Conservation (phyloP, 2,329 filamentous ascomycete species). For the Cladosporium sp. region DNA sequence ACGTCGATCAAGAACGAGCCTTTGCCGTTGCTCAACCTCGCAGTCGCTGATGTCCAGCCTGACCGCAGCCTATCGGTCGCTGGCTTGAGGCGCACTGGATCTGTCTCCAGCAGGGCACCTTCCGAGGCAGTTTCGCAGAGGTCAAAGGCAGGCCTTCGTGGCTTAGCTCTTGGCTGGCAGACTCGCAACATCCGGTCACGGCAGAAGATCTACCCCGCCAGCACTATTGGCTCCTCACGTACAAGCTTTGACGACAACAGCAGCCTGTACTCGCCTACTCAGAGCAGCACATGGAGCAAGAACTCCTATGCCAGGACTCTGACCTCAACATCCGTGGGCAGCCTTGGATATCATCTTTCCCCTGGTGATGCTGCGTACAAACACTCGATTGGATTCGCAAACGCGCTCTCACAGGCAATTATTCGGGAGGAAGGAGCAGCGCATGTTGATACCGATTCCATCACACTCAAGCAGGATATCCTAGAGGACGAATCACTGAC, state of each 20-base stretch:
- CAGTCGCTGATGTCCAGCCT: conserved; percentile 16
- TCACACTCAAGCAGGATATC: conserved; percentile 45
- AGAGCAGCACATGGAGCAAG: conserved; percentile 93
- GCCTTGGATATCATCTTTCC: conserved; percentile 74
- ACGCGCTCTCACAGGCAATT: conserved; percentile 92
- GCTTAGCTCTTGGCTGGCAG: conserved; percentile 70
- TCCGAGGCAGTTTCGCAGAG: conserved; percentile 74
- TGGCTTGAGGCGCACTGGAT: conserved; percentile 75
- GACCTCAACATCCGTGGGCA: conserved; percentile 89
- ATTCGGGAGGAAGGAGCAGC: conserved; percentile 78
- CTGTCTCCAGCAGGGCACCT: conserved; percentile 87
- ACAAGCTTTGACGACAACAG: conserved; percentile 91
- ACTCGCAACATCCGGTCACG: conserved; percentile 79
- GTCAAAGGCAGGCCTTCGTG: conserved; percentile 66
- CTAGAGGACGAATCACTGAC: conserved; percentile 92
- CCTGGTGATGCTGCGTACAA: conserved; percentile 72
- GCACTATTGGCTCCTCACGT: conserved; percentile 82
- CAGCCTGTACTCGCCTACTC: conserved; percentile 87
- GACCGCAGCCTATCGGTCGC: conserved; percentile 65
- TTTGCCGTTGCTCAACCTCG: conserved; percentile 70
- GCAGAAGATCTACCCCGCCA: conserved; percentile 71
- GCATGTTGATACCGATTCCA: conserved; percentile 39
- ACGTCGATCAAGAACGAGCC: conserved; percentile 81
- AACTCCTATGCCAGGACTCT: conserved; percentile 89
- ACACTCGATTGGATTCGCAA: conserved; percentile 96